Evolutionary conservation across 2,329 filamentous ascomycete species (phyloP).

Genomic region (Fusarium sp.): DNA sequence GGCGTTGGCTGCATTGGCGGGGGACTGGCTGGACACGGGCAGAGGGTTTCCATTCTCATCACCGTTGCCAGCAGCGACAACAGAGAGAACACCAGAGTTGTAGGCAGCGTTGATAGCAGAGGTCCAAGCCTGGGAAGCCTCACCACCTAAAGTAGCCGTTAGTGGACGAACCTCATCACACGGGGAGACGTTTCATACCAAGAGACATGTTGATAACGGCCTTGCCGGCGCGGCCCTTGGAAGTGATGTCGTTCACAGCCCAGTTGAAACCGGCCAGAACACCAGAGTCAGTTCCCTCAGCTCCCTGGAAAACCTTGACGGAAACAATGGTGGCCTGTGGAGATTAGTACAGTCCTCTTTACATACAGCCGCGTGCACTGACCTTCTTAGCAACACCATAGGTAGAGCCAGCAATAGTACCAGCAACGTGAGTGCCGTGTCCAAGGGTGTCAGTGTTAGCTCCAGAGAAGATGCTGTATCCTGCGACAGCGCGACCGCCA

Average conservation of each 20-base stretch:
- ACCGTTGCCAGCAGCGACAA: background rate
- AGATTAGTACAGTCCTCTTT: background rate
- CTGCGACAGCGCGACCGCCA: background rate
- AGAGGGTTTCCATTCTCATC: background rate
- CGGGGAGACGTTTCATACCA: background rate
- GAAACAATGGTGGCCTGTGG: background rate
- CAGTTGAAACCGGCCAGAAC: background rate
- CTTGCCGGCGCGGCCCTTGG: background rate
- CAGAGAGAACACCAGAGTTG: background rate
- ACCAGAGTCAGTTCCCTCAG: background rate
- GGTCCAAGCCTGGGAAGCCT: background rate
- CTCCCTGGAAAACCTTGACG: slow-evolving; percentile 1
- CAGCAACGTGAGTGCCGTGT: background rate
- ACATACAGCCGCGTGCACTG: background rate
- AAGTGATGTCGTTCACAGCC: background rate
- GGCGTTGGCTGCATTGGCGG: background rate
- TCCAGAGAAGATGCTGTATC: background rate
- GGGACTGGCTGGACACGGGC: background rate
- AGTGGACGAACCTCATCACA: background rate
- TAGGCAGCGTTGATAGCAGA: background rate
- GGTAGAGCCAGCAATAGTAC: background rate
- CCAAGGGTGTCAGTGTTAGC: background rate
- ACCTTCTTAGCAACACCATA: background rate
- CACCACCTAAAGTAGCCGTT: background rate
- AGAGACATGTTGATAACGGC: background rate